Conservation (phyloP, 2,329 filamentous ascomycete species). For the Passalora sequoiae region DNA sequence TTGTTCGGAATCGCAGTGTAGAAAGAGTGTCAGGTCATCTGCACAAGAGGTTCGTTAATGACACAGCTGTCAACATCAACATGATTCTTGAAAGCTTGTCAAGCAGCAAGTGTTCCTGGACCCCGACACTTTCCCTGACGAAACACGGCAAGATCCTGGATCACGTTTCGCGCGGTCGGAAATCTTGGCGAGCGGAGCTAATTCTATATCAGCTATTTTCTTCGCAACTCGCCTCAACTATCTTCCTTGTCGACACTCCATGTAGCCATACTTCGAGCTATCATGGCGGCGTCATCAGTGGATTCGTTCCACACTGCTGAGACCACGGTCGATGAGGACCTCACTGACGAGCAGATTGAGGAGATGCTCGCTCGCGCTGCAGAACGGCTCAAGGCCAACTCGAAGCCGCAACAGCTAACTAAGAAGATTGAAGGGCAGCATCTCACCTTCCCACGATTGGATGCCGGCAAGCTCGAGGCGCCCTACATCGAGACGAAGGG, state of each 20-base stretch:
- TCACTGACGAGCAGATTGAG: conserved; percentile 61
- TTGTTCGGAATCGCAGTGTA: neutral
- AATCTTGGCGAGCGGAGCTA: neutral
- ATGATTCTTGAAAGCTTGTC: too few species aligned
- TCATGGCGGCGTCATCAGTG: conserved; percentile 10
- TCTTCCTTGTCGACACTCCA: neutral
- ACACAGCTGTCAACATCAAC: neutral
- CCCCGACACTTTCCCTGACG: too few species aligned
- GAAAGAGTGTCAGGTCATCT: neutral
- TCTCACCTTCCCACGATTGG: conserved; percentile 49
- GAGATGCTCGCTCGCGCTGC: conserved; percentile 61
- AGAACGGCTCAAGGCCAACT: conserved; percentile 48
- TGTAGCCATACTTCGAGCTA: neutral
- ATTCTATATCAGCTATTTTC: too few species aligned
- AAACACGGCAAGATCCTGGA: too few species aligned
- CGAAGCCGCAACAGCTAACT: conserved; percentile 25
- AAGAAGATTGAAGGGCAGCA: conserved; percentile 19
- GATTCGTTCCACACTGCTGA: conserved; percentile 11
- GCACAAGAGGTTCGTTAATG: neutral
- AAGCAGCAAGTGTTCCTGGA: too few species aligned
- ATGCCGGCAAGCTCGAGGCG: conserved; percentile 44
- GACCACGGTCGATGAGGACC: conserved; percentile 17
- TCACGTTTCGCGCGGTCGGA: neutral
- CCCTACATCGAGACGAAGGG: conserved; percentile 52
- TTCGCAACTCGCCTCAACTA: neutral